Evolutionary conservation across 257 asterid genomes (phyloP), one percentile per base, ranked within the genome.

Genomic region (Solanum megistacrolobum): DNA sequence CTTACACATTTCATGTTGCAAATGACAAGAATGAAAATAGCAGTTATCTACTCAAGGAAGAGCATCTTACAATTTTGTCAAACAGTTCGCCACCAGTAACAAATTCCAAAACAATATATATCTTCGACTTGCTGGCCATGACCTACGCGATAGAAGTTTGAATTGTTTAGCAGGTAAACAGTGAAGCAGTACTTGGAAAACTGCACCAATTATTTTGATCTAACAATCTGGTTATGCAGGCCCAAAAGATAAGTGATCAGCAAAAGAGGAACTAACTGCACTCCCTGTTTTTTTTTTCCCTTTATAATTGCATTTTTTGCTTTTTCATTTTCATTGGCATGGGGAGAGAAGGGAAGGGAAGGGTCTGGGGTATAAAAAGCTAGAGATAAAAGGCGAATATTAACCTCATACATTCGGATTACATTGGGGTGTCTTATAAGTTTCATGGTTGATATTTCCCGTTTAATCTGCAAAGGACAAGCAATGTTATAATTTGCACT

Each of bases 81-180:
- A 95, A 97, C 84, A 96, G 98, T 93, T 97, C 99, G 46, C 99
- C 99, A 82, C 99, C 99, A 4, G 98, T 94, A 90, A 97, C 96
- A 75, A 95, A 97, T 89, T 97, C 99, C 92, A 97, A 92, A 55
- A 96, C 98, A 72, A 97, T 94, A 88, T 97, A 97, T 88, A 97
- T 94, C 94, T 97, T 97, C 18, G 96, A 91, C 94, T 94, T 97
- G 96, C 98, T 97, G 85, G 98, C 99, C 99, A 97, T 97, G 90
- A 97, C 99, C 99, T 96, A 91, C 91, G 91, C 6, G 83, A 76
- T n/a, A 89, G 86, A 29, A 83, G 27, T 73, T 86, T 82, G 87
- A 84, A 85, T 87, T 43, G 86, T 85, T 88, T 35, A 81, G 60
- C 38, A 84, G 31, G 52, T 32, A 21, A 88, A 84, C 46, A 58